Evolutionary conservation across 1,284 basidiomycete genomes (phyloP).

Genomic region (Coriolopsis trogii): DNA sequence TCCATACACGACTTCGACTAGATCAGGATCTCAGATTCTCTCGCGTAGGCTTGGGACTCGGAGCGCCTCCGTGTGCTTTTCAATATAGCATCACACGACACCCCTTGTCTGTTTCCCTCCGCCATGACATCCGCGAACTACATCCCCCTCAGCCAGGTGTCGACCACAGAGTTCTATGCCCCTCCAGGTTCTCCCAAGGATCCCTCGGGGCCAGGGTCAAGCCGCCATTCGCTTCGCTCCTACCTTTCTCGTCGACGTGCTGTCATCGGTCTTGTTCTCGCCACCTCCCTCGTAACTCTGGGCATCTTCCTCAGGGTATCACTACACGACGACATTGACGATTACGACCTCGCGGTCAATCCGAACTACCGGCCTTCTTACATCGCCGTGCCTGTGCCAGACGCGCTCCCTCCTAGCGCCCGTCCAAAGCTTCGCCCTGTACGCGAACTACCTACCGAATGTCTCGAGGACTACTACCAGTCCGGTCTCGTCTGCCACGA

Average conservation of each 20-base stretch:
- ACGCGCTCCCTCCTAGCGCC: slow-evolving; percentile 11
- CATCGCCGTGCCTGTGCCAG: slow-evolving; percentile 26
- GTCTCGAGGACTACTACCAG: slow-evolving; percentile 30
- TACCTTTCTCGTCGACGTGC: slow-evolving; percentile 25
- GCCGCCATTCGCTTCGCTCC: slow-evolving; percentile 2
- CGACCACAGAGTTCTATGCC: slow-evolving; percentile 19
- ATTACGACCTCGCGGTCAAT: slow-evolving; percentile 9
- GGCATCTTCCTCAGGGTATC: slow-evolving; percentile 22
- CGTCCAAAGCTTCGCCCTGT: slow-evolving; percentile 23
- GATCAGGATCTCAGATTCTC: too few relatives aligned
- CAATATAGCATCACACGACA: too few relatives aligned
- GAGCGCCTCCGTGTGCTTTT: too few relatives aligned
- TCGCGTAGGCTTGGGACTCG: too few relatives aligned
- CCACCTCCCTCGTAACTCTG: slow-evolving; percentile 23
- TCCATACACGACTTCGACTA: too few relatives aligned
- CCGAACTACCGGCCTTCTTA: slow-evolving; percentile 22
- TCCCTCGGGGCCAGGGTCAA: slow-evolving; percentile 1
- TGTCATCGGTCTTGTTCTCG: slow-evolving; percentile 23
- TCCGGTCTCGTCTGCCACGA: slow-evolving; percentile 27
- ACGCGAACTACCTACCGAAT: slow-evolving; percentile 26
- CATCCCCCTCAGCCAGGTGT: slow-evolving; percentile 29
- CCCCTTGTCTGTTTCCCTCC: too few relatives aligned
- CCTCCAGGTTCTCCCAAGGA: too few relatives aligned
- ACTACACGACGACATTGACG: slow-evolving; percentile 16
- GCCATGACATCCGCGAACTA: slow-evolving; percentile 28